phyloP scores from a whole-genome alignment of 208 protist genomes.

The Naegleria fowleri region DNA sequence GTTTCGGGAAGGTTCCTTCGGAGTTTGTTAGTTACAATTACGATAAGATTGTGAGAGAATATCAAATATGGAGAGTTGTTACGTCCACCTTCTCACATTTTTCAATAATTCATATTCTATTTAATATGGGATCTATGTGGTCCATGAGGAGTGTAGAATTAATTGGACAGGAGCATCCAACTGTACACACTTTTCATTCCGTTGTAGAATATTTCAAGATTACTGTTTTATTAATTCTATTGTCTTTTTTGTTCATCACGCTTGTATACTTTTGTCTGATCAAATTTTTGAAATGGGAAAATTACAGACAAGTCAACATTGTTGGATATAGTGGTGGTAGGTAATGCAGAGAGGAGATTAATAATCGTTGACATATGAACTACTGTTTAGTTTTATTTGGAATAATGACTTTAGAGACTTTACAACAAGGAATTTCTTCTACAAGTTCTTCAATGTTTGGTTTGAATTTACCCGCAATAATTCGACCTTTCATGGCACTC shows the following conservation, averaged over 20 bases:
- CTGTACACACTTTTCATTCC: background rate
- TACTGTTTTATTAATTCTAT: background rate
- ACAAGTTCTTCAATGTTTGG: background rate
- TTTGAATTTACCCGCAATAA: background rate
- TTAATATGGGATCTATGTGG: conserved; percentile 15
- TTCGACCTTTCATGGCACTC: background rate
- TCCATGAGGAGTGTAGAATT: background rate
- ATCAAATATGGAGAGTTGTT: conserved; percentile 8
- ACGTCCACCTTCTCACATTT: background rate
- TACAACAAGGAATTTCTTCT: background rate
- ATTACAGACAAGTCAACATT: conserved; percentile 4
- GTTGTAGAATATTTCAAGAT: background rate
- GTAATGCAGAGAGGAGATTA: background rate
- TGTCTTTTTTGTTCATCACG: background rate
- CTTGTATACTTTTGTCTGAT: background rate
- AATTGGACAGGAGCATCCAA: background rate
- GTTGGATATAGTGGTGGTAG: background rate
- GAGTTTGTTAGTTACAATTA: background rate
- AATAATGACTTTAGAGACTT: background rate
- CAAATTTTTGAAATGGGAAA: background rate
- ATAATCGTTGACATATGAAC: too few species aligned
- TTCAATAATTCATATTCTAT: conserved; percentile 5
- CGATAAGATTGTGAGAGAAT: background rate
- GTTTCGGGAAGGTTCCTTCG: background rate
- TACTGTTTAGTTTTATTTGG: background rate